These are phyloP conservation scores for Nematodospora valgi DNA, from an alignment of 805 yeast species.

Conservation along the genomic window DNA sequence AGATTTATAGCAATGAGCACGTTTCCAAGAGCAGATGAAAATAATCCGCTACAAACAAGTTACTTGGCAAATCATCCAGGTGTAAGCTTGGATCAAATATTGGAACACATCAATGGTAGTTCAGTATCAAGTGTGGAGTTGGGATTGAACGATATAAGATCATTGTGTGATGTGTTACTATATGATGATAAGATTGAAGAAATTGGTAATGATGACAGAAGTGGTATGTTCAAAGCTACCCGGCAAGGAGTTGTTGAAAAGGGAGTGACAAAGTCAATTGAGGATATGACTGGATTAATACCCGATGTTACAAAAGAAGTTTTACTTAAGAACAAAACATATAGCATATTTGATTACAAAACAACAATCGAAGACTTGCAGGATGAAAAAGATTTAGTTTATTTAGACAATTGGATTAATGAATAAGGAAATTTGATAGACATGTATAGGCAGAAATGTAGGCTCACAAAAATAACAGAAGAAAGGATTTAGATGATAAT, in stretches of 20 bases:
- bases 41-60: slow-evolving; percentile 42
- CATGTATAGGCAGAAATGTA: not conserved
- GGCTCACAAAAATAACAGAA: too few relatives aligned
- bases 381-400: slow-evolving; percentile 25
- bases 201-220: slow-evolving; percentile 38
- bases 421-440: not conserved
- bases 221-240: slow-evolving; percentile 71
- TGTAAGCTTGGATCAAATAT: slow-evolving; percentile 71
- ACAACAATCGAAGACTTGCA: slow-evolving; percentile 25
- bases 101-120: slow-evolving; percentile 65
- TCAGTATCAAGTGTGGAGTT: slow-evolving; percentile 83
- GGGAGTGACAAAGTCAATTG: slow-evolving; percentile 36
- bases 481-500: too few relatives aligned
- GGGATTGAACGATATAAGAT: slow-evolving; percentile 65
- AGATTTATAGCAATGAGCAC: slow-evolving; percentile 74
- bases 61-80: slow-evolving; percentile 60
- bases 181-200: slow-evolving; percentile 83
- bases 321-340: slow-evolving; percentile 4
- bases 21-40: slow-evolving; percentile 52
- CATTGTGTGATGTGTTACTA: slow-evolving; percentile 82
- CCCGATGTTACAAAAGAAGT: slow-evolving; percentile 8
- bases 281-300: not conserved
- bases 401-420: slow-evolving; percentile 34
- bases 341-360: slow-evolving; percentile 24
- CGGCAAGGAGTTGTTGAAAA: slow-evolving; percentile 78